A percentile compares a stretch with the other conserved stretches of the same genome.
Conservation (phyloP, 2,329 filamentous ascomycete species). For the Talaromyces sp. region DNA sequence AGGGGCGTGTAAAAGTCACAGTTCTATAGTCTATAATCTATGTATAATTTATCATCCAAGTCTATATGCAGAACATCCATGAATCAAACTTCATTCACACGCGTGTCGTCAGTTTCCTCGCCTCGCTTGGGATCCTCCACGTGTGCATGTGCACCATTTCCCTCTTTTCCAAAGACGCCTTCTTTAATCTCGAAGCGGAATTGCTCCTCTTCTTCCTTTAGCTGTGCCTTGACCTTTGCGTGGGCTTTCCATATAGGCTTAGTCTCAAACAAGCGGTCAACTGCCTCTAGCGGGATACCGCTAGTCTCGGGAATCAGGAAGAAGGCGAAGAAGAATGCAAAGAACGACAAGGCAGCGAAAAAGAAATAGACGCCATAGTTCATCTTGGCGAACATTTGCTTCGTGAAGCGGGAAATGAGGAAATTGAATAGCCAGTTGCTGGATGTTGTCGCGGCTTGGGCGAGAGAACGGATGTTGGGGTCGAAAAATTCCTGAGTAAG, state of each 20-base stretch:
- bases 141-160: not conserved
- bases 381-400: constrained; percentile 42
- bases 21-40: not conserved
- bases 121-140: not conserved
- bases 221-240: constrained; percentile 30
- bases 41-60: not conserved
- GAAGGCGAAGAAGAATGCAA: constrained; percentile 33
- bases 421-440: constrained; percentile 39
- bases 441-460: constrained; percentile 62
- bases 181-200: not conserved
- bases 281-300: constrained; percentile 46
- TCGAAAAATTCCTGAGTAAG: constrained; percentile 62
- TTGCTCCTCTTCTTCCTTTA: constrained; percentile 35
- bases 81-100: not conserved
- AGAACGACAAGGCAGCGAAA: constrained; percentile 62
- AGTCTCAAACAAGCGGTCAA: constrained; percentile 59
- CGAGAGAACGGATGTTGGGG: constrained; percentile 64
- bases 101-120: not conserved
- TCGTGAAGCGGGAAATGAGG: constrained; percentile 36
- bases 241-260: constrained; percentile 39
- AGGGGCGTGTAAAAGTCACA: not conserved
- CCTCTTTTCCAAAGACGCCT: not conserved
- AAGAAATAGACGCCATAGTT: constrained; percentile 67
- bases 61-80: not conserved
- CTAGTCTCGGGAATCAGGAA: not conserved